Conservation (phyloP, 441 rosid species). For the Pelargonium citronellum region DNA sequence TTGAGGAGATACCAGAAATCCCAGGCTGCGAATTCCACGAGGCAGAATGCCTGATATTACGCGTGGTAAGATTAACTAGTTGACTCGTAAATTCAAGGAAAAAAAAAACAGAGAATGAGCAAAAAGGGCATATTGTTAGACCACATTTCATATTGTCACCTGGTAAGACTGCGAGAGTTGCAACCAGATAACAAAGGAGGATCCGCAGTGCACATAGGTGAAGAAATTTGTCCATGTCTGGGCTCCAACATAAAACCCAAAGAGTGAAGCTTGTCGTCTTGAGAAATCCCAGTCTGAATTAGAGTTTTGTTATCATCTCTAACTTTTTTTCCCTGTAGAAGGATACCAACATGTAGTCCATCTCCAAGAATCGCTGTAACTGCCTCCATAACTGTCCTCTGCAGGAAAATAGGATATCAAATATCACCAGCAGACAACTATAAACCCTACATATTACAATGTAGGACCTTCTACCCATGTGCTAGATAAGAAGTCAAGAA, state of each 20-base stretch:
- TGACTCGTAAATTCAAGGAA: background rate
- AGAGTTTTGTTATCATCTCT: conserved; percentile 87
- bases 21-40: conserved; percentile 28
- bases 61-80: background rate
- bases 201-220: conserved; percentile 34
- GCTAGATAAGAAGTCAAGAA: background rate
- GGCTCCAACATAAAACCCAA: conserved; percentile 94
- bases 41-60: conserved; percentile 8
- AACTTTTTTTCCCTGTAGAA: conserved; percentile 85
- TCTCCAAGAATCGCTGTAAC: conserved; percentile 70
- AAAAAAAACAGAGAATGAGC: background rate
- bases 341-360: conserved; percentile 73
- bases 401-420: conserved; percentile 13
- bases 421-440: background rate
- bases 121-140: no score
- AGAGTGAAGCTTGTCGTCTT: conserved; percentile 50
- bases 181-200: conserved; percentile 40
- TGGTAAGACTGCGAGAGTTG: conserved; percentile 48
- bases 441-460: background rate
- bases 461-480: background rate
- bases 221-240: conserved; percentile 37
- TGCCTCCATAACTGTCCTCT: conserved; percentile 96
- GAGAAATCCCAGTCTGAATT: conserved; percentile 80
- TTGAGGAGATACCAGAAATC: conserved; percentile 30
- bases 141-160: conserved; percentile 33